Base-by-base conservation (phyloP, 2,329 filamentous ascomycete species). In the Diplocarpon mali region DNA sequence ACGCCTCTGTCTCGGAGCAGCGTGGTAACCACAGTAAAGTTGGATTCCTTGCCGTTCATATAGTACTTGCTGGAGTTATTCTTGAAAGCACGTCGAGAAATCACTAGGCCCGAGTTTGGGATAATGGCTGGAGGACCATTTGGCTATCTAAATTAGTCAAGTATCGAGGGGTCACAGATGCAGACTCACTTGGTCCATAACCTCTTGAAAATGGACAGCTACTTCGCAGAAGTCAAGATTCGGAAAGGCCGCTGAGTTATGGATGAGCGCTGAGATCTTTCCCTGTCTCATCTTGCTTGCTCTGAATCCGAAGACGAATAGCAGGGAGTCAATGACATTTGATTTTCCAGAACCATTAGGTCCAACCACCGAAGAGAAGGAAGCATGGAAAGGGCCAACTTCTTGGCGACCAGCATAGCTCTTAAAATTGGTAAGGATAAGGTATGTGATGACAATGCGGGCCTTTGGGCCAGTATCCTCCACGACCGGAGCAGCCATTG, bases 281-380 rank as follows among this genome's bases (percentile, higher is more conserved):
- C 92, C 92, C 64, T 98, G 92, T 59, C 92, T 78, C 92, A 98
- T 98, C 68, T 98, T 98, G 72, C 90, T 96, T 35, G 92, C 92
- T 48, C 92, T 82, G 69, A 98, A 98, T 43, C 93, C 92, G 61
- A 98, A 98, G n/a, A 98, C 92, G 60, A 98, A 98, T 1, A 98
- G 76, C 24, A 98, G 70, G 2, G 92, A 95, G 65, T 98, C 92
- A 61, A 98, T 98, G 51, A 98, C 93, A 58, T 98, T 98, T 16
- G 92, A 96, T 64, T 98, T 98, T 47, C 92, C 92, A 9, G 92
- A 98, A 49, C 92, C 92, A 62, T 98, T 98, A 40, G 93, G 92
- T 0, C 92, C 93, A 9, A 98, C 92, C 2, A 98, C 92, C 0
- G 92, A 95, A 1, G 92, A 95, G 67, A 98, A 98, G 0, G 92